These are phyloP conservation scores for Cerioporus squamosus DNA, from an alignment of 1,284 basidiomycete genomes.

Conservation along the genomic window DNA sequence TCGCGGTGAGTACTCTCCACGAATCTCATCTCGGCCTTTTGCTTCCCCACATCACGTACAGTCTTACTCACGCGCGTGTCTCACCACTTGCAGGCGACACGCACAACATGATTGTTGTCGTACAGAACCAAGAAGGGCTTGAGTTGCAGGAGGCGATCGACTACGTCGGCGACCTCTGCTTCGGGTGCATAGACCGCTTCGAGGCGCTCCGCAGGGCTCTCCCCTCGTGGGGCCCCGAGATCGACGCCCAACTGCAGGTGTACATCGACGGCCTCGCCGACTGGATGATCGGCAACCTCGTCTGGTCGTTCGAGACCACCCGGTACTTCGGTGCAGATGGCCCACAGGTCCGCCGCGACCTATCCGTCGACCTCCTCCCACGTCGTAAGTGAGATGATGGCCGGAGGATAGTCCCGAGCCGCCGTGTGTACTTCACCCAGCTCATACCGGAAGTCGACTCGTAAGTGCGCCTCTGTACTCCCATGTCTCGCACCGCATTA, in stretches of 20 bases:
- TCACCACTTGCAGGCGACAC: constrained; percentile 37
- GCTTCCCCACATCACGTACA: not conserved
- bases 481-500: too few species aligned
- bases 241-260: constrained; percentile 38
- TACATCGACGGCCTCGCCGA: constrained; percentile 43
- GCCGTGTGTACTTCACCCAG: too few species aligned
- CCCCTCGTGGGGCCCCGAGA: constrained; percentile 42
- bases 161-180: constrained; percentile 44
- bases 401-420: not conserved
- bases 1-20: constrained; percentile 29
- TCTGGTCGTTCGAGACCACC: constrained; percentile 47
- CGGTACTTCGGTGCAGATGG: constrained; percentile 46
- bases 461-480: not conserved
- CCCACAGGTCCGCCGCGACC: constrained; percentile 36
- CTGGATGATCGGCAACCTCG: constrained; percentile 46
- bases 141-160: constrained; percentile 45
- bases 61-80: constrained; percentile 7
- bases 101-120: constrained; percentile 47
- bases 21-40: not conserved
- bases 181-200: constrained; percentile 42
- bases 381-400: constrained; percentile 17
- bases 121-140: constrained; percentile 39
- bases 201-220: constrained; percentile 34
- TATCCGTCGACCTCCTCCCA: constrained; percentile 39
- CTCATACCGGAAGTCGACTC: too few species aligned